phyloP scores from a whole-genome alignment of 768 basidiomycete species.

The Rhodotorula taiwanensis region DNA sequence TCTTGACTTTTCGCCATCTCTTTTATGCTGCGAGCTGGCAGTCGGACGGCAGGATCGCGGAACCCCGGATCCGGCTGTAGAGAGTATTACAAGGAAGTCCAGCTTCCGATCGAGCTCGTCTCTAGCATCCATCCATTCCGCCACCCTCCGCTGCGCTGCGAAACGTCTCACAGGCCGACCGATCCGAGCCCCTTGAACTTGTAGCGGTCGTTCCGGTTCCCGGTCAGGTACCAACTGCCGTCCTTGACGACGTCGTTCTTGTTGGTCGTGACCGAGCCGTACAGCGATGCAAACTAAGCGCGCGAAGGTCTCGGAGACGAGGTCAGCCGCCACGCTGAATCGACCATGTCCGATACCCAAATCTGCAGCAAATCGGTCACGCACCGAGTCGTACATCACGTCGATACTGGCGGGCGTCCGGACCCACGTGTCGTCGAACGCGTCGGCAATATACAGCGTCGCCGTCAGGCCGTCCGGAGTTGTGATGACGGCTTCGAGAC shows the following conservation, averaged over 20 bases:
- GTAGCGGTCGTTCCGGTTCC: slow-evolving; percentile 23
- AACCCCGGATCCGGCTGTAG: no score
- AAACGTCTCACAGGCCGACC: background rate
- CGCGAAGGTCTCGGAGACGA: no score
- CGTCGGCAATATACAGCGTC: slow-evolving; percentile 37
- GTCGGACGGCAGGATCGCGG: no score
- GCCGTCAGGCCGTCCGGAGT: slow-evolving; percentile 27
- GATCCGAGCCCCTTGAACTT: slow-evolving; percentile 10
- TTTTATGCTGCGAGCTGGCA: no score
- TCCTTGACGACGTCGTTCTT: slow-evolving; percentile 24
- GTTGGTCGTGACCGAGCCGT: slow-evolving; percentile 3
- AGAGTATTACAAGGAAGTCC: no score
- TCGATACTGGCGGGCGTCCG: slow-evolving; percentile 21
- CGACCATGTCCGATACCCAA: no score
- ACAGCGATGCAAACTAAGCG: background rate
- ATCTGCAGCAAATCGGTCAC: no score
- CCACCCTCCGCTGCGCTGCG: no score
- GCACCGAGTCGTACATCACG: slow-evolving; percentile 22
- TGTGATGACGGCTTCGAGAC: slow-evolving; percentile 27
- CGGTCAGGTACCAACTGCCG: slow-evolving; percentile 30
- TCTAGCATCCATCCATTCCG: no score
- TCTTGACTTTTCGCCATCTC: no score
- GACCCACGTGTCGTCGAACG: slow-evolving; percentile 35
- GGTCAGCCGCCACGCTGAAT: no score
- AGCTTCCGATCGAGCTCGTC: no score